Evolutionary conservation across 352 stramenopile genomes (phyloP).

Genomic region (Discostella stelligera): DNA sequence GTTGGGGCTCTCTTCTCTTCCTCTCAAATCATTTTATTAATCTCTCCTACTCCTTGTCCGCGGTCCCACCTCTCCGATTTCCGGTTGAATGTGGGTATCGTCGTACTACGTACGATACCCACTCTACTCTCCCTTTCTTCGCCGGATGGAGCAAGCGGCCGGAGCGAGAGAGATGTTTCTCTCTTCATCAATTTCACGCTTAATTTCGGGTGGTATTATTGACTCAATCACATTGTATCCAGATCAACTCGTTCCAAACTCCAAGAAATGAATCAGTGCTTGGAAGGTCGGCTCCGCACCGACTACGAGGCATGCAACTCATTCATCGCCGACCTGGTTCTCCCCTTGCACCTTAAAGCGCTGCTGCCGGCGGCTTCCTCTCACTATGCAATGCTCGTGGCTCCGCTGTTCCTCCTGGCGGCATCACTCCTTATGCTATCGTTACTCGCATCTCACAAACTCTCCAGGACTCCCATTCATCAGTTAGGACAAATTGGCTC

Average conservation of each 20-base stretch:
- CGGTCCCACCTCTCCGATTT: no score
- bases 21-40: no score
- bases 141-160: no score
- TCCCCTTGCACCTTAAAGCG: conserved; percentile 1
- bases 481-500: conserved; percentile 20
- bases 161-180: no score
- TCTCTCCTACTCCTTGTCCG: no score
- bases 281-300: not conserved
- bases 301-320: not conserved
- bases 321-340: not conserved
- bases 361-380: not conserved
- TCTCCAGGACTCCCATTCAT: conserved; percentile 13
- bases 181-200: no score
- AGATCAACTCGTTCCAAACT: not conserved
- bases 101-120: no score
- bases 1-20: no score
- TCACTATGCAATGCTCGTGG: conserved; percentile 4
- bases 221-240: not conserved
- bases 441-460: conserved; percentile 14
- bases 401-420: conserved; percentile 31
- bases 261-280: not conserved
- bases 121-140: no score
- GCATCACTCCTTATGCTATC: conserved; percentile 13
- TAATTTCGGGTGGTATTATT: not conserved
- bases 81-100: no score